Percentiles rank a stretch among this genome's conserved stretches.
Conservation (phyloP, 768 basidiomycete genomes). For the Holtermannia corniformis region DNA sequence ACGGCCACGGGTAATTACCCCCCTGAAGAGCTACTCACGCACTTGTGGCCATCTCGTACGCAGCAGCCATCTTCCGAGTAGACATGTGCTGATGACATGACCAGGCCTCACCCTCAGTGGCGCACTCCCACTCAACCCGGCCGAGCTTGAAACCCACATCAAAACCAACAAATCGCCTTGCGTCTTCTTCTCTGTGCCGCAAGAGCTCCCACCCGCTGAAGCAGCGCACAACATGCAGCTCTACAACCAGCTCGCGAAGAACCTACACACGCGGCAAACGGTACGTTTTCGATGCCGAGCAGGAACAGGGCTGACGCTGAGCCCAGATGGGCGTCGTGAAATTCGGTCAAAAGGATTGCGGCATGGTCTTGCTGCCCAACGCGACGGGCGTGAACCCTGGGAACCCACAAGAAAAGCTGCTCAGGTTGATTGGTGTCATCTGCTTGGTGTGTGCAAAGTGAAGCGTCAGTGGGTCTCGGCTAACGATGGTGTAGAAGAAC, state of each 20-base stretch:
- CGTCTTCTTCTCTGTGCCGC: not conserved
- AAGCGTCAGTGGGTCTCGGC: too few relatives aligned
- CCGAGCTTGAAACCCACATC: not conserved
- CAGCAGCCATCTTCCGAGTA: not conserved
- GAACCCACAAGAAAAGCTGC: not conserved
- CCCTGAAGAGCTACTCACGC: not conserved
- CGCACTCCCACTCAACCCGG: not conserved
- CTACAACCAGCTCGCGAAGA: not conserved
- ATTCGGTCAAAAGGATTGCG: not conserved
- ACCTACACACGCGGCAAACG: not conserved
- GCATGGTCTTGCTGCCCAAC: not conserved
- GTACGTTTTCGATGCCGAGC: not conserved
- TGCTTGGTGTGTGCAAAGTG: not conserved
- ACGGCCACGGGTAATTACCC: not conserved
- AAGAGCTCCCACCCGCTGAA: not conserved
- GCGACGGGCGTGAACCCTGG: not conserved
- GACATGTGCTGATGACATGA: not conserved
- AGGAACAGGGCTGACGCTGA: not conserved
- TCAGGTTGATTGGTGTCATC: not conserved
- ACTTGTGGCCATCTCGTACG: not conserved
- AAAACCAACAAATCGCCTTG: not conserved
- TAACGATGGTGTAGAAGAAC: too few relatives aligned
- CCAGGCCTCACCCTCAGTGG: not conserved
- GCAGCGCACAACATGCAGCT: not conserved
- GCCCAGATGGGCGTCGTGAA: not conserved